Evolutionary conservation across 257 asterid genomes (phyloP).

Genomic region (Paulownia fortunei): DNA sequence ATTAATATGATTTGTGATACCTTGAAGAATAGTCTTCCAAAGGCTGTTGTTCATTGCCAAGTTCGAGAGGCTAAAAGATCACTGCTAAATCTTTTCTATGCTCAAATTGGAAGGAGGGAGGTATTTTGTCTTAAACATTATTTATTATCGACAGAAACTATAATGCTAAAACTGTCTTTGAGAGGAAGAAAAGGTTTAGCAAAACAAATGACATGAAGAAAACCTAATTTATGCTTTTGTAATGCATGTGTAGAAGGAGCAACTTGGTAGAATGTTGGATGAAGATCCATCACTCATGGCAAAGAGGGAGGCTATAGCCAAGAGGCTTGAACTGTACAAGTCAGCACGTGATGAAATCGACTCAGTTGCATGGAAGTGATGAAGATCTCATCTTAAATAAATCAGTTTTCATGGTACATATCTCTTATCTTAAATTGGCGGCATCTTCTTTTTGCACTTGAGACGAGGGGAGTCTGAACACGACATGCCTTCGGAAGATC

Average conservation of each 20-base stretch:
- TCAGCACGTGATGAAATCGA: conserved; percentile 97
- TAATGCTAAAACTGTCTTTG: not conserved
- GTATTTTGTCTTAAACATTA: conserved; percentile 42
- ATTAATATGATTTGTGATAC: conserved; percentile 86
- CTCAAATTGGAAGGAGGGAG: conserved; percentile 94
- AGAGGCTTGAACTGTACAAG: conserved; percentile 90
- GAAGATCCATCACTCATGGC: conserved; percentile 96
- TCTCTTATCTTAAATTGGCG: not conserved
- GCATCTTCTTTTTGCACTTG: conserved; percentile 7
- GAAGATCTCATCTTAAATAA: not conserved
- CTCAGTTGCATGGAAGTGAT: conserved; percentile 94
- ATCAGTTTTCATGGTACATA: conserved; percentile 9
- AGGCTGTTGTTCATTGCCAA: conserved; percentile 98
- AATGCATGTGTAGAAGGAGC: conserved; percentile 75
- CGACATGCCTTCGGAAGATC: conserved; percentile 2
- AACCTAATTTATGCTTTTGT: not conserved
- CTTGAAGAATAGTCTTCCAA: conserved; percentile 80
- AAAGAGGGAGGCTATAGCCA: conserved; percentile 78
- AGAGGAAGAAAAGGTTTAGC: not conserved
- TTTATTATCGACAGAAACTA: not conserved
- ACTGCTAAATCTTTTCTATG: conserved; percentile 74
- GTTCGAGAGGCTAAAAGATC: conserved; percentile 88
- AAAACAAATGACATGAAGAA: conserved; percentile 2
- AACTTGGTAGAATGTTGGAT: conserved; percentile 90
- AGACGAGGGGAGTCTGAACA: not conserved